A percentile compares a stretch with the other conserved stretches of the same genome.
Conservation (phyloP, 305 asterid species). For the Ajuga reptans region DNA sequence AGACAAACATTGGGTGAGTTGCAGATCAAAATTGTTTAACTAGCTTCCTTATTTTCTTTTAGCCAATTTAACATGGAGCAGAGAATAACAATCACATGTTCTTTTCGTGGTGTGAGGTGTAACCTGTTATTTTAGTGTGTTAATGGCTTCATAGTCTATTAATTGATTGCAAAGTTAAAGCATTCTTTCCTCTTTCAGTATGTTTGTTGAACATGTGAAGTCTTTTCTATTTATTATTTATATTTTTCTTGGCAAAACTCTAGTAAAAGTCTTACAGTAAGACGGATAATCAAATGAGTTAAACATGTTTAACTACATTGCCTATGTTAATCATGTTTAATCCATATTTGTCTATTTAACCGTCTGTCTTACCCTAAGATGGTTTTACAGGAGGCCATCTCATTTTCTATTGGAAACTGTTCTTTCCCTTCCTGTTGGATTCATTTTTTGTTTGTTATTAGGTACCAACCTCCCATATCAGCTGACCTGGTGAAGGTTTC, state of each 20-base stretch:
- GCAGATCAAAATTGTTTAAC: background rate
- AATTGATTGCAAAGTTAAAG: background rate
- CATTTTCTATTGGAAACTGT: background rate
- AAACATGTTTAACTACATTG: no score
- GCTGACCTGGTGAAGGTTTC: conserved; percentile 62
- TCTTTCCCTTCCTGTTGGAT: background rate
- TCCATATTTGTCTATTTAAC: no score
- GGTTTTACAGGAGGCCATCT: no score
- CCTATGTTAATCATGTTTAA: no score
- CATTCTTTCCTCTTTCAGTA: background rate
- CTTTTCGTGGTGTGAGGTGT: background rate
- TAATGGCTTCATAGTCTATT: background rate
- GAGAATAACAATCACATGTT: background rate
- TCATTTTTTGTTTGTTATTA: conserved; percentile 14
- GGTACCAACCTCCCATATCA: conserved; percentile 60
- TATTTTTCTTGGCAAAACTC: no score
- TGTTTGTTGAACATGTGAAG: background rate
- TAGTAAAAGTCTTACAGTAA: no score
- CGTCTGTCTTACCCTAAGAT: no score
- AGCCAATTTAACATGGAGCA: background rate
- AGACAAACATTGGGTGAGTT: conserved; percentile 63
- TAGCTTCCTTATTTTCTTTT: background rate
- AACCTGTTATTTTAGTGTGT: background rate
- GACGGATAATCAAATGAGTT: no score
- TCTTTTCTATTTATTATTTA: background rate